Base-by-base conservation (phyloP, 2,329 filamentous ascomycete genomes). In the Septoria petroselini region DNA sequence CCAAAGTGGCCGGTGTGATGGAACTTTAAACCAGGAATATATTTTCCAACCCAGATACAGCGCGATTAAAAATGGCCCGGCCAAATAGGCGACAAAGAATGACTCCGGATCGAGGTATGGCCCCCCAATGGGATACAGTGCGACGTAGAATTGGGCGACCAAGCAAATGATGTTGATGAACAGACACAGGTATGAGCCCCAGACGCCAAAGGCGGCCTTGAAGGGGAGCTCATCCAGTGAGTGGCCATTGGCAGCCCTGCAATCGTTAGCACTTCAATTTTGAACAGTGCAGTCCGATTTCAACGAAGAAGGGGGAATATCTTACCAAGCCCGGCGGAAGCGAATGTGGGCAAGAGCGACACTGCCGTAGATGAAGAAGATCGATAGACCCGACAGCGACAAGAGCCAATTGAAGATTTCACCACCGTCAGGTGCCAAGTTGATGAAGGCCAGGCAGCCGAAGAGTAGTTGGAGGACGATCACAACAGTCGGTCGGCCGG, bases 341-440 rank as follows among this genome's bases (percentile, higher is more conserved):
- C 90, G 88, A 65, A 96, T 94, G 70, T 96, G 91, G 19, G 85
- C 81, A 9, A 94, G 71, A 67, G 88, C 93, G 67, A 95, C 91
- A 58, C 86, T 86, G 46, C 78, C 81, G 84, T 86, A 91, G 12
- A 85, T 89, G 73, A 91, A 88, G 63, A 88, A 78, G 41, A 79
- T 83, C 7, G 83, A 85, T 19, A 89, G 76, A 44, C 83, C 85
- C 0, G 84, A 86, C 46, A 88, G 76, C 52, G 85, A 79, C 37
- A 86, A 76, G 65, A 95, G 80, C 89, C 90, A 95, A 61, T 80
- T 76, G 55, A 95, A 86, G 6, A 88, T 81, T 29, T 74, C 70
- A 15, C 73, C 74, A 59, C 86, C 77, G 54, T 81, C 68, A 43
- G 83, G 80, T 52, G 85, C 85, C 9, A 63, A 58, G 56, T 72